Percentiles rank a stretch among this genome's conserved stretches.
These are phyloP conservation scores for Vicia sativa DNA, from an alignment of 306 rosid genomes.

Conservation along the genomic window DNA sequence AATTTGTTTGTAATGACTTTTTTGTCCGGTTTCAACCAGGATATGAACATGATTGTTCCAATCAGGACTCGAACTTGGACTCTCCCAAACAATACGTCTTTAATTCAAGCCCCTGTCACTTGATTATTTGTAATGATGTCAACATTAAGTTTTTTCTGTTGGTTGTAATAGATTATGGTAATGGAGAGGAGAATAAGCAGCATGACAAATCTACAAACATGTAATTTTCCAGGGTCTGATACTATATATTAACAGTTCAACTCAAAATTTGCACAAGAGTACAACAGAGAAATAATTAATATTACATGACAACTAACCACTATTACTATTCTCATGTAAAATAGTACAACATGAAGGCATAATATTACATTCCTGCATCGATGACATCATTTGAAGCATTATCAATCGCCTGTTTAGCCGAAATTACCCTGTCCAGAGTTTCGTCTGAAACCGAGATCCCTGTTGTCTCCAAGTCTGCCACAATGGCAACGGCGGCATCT, in stretches of 20 bases:
- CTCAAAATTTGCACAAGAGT: conserved; percentile 42
- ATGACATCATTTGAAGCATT: conserved; percentile 30
- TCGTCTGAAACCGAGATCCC: conserved; percentile 82
- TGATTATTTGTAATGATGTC: neutral
- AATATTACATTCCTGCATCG: conserved; percentile 23
- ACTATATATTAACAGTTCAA: conserved; percentile 28
- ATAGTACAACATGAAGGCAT: conserved; percentile 19
- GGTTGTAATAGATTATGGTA: neutral
- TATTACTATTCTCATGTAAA: conserved; percentile 4
- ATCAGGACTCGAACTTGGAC: neutral
- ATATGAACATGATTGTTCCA: neutral
- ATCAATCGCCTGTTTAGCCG: conserved; percentile 55
- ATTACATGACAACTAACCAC: neutral
- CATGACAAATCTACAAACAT: neutral
- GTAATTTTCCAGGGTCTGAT: conserved; percentile 11
- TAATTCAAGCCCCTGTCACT: neutral
- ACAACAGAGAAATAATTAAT: conserved; percentile 14
- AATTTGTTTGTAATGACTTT: neutral
- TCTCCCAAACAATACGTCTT: no score
- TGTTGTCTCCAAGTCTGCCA: conserved; percentile 81
- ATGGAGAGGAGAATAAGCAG: neutral
- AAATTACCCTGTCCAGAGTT: conserved; percentile 82
- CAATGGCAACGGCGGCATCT: conserved; percentile 96
- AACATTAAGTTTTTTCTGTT: neutral
- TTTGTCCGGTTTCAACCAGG: neutral